A percentile compares a stretch with the other conserved stretches of the same genome.
These are phyloP conservation scores for Crinitomyces ghanaensis DNA, from an alignment of 805 yeast species.

Conservation along the genomic window DNA sequence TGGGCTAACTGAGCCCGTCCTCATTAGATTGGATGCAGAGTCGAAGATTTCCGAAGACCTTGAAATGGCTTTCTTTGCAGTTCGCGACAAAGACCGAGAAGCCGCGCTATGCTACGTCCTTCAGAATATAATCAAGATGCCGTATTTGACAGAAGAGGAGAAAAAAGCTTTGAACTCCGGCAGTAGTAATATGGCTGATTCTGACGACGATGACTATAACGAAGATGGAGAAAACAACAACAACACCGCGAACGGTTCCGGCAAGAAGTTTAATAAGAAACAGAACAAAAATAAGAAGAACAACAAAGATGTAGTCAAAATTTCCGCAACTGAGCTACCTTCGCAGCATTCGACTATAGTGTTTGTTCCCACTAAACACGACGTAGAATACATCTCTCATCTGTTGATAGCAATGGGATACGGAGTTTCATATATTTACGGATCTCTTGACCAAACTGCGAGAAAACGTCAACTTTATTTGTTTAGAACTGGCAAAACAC, in stretches of 20 bases:
- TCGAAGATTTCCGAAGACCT: conserved; percentile 79
- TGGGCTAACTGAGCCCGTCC: conserved; percentile 82
- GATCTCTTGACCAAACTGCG: conserved; percentile 90
- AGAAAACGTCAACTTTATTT: conserved; percentile 79
- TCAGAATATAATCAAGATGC: conserved; percentile 76
- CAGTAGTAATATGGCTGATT: conserved; percentile 25
- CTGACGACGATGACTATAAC: conserved; percentile 37
- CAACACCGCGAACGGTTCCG: no score
- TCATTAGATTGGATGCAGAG: conserved; percentile 89
- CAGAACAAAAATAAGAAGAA: conserved; percentile 24
- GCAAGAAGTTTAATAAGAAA: conserved; percentile 24
- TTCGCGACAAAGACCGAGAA: conserved; percentile 79
- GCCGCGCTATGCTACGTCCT: conserved; percentile 68
- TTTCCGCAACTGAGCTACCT: conserved; percentile 76
- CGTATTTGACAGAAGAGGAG: conserved; percentile 65
- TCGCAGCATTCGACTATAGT: conserved; percentile 79
- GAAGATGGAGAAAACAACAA: conserved; percentile 41
- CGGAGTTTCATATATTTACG: conserved; percentile 81
- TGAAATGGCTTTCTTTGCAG: conserved; percentile 77
- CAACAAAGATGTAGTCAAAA: conserved; percentile 20
- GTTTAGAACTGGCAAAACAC: conserved; percentile 74
- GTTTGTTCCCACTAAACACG: conserved; percentile 95
- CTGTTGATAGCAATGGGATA: conserved; percentile 70
- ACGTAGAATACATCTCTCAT: conserved; percentile 78
- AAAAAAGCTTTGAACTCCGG: conserved; percentile 35